These are phyloP conservation scores for Raddia distichophylla DNA, from an alignment of 176 grass and related monocot species.

Conservation along the genomic window DNA sequence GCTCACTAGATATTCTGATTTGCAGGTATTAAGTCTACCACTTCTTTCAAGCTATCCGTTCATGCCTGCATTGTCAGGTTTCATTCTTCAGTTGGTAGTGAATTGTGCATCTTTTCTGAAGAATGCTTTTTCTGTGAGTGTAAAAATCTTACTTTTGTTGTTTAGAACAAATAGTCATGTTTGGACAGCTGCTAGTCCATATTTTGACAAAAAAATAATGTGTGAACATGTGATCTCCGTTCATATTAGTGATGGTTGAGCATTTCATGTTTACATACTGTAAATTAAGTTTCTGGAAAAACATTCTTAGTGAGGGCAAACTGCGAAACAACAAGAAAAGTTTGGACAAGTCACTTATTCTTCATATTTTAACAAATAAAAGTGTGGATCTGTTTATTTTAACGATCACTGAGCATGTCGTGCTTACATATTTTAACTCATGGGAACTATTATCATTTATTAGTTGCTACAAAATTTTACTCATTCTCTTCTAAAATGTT, in stretches of 20 bases:
- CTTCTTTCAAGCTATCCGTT: conserved; percentile 81
- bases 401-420: background rate
- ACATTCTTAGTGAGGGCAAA: conserved; percentile 33
- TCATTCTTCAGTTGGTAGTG: conserved; percentile 56
- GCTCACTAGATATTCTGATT: conserved; percentile 38
- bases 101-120: conserved; percentile 85
- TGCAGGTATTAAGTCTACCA: conserved; percentile 72
- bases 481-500: conserved; percentile 26
- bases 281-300: conserved; percentile 34
- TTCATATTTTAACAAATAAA: conserved; percentile 20
- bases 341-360: conserved; percentile 2
- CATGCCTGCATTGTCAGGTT: conserved; percentile 71
- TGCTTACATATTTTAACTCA: conserved; percentile 31
- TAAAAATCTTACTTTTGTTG: conserved; percentile 5
- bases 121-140: conserved; percentile 69
- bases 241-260: conserved; percentile 29
- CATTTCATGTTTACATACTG: background rate
- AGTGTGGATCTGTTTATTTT: conserved; percentile 3
- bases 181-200: background rate
- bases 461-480: background rate
- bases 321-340: background rate
- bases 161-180: conserved; percentile 16
- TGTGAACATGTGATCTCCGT: background rate
- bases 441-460: background rate
- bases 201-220: background rate